A percentile compares a stretch with the other conserved stretches of the same genome.
These are phyloP conservation scores for Fusarium multiceps DNA, from an alignment of 2,329 filamentous ascomycete genomes.

Conservation along the genomic window DNA sequence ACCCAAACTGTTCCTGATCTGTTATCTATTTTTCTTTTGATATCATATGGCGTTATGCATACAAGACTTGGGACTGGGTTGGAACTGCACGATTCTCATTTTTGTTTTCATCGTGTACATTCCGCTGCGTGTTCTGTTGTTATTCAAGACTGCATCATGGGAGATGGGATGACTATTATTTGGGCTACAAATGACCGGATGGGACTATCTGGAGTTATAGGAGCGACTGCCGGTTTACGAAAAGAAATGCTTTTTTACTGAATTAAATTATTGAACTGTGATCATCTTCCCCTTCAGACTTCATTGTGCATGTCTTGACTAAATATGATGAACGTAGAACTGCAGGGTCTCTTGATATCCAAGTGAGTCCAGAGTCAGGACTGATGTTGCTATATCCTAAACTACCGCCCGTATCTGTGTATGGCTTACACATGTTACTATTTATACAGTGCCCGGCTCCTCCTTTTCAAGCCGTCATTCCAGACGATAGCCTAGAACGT, in stretches of 20 bases:
- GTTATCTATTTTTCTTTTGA: slow-evolving; percentile 9
- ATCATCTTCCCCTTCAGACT: background rate
- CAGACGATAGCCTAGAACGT: slow-evolving; percentile 30
- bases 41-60: slow-evolving; percentile 27
- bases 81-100: slow-evolving; percentile 11
- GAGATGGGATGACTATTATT: slow-evolving; percentile 21
- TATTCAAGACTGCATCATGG: slow-evolving; percentile 34
- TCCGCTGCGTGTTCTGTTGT: slow-evolving; percentile 24
- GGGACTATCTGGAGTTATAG: slow-evolving; percentile 34
- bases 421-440: no score
- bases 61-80: slow-evolving; percentile 20
- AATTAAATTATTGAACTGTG: slow-evolving; percentile 12
- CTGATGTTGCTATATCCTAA: background rate
- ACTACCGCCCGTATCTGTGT: background rate
- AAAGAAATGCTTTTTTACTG: slow-evolving; percentile 31
- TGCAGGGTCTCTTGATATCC: background rate
- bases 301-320: background rate
- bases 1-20: background rate
- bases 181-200: slow-evolving; percentile 22
- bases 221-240: slow-evolving; percentile 32
- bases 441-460: no score
- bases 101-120: slow-evolving; percentile 16
- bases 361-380: background rate
- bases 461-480: background rate
- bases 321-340: no score